Conservation (phyloP, 805 yeast genomes). For the Metschnikowia reukaufii region DNA sequence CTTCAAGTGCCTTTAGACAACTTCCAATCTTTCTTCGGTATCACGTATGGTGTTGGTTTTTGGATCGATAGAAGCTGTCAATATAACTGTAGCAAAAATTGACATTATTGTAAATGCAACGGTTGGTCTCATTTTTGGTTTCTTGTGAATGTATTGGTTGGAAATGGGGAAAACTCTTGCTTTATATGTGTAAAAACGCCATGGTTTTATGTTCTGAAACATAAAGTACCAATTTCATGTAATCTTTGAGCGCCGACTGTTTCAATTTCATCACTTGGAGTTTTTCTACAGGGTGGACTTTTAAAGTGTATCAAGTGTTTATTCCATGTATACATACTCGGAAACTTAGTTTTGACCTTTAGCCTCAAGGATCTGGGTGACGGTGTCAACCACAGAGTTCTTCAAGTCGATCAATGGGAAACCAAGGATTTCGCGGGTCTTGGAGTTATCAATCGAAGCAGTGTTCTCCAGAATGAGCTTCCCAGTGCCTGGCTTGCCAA, state of each 20-base stretch:
- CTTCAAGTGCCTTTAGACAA: not conserved
- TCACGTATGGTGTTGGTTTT: not conserved
- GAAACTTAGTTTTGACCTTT: conserved; percentile 1
- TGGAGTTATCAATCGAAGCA: conserved; percentile 33
- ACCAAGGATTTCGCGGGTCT: conserved; percentile 39
- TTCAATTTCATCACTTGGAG: too few species aligned
- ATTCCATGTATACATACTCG: not conserved
- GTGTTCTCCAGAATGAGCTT: conserved; percentile 18
- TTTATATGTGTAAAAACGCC: too few species aligned
- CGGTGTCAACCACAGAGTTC: conserved; percentile 42
- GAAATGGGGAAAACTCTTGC: too few species aligned
- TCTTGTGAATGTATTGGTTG: too few species aligned
- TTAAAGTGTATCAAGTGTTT: not conserved
- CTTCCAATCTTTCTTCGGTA: not conserved
- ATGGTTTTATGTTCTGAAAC: too few species aligned
- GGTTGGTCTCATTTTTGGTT: too few species aligned
- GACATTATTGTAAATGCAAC: too few species aligned
- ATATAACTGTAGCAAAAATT: too few species aligned
- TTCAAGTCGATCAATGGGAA: conserved; percentile 40
- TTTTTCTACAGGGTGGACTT: too few species aligned
- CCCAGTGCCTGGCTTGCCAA: conserved; percentile 40
- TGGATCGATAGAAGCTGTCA: not conserved
- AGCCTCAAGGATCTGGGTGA: conserved; percentile 34
- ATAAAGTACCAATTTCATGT: too few species aligned
- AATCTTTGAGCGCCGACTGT: too few species aligned